Base-by-base conservation (phyloP, 164 flowering plant genomes). In the Dillenia suffruticosa region DNA sequence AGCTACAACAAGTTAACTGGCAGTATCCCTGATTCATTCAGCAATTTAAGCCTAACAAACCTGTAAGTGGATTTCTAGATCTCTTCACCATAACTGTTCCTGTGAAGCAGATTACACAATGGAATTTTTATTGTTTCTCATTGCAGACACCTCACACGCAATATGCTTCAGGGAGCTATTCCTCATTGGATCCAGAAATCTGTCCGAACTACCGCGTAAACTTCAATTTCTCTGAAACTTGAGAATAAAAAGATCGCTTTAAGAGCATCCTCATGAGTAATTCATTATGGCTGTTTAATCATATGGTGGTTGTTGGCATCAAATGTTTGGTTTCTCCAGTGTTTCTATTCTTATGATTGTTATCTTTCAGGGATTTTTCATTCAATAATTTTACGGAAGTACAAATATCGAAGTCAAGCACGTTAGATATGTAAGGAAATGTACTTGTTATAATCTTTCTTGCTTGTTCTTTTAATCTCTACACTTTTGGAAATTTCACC, bases 341-440 rank as follows among this genome's bases (percentile, higher is more conserved):
- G 19, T 51, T 51, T 22, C 17, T n/a, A 24, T 51, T 51, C 10
- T n/a, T 51, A n/a, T 7, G 14, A n/a, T n/a, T n/a, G n/a, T 15
- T 51, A 12, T 50, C 54, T 51, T 51, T 17, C 17, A 51, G 54
- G 54, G 54, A 51, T n/a, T n/a, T 51, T 5, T 51, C 54, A n/a
- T 51, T n/a, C 17, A 51, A 51, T 51, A n/a, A n/a, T 14, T 51
- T 51, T 51, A 12, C 19, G 10, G 8, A n/a, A 6, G 54, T 51
- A 51, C n/a, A 17, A 12, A 51, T n/a, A 17, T 2, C 0, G 15
- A 51, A 51, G 2, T 12, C 54, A 51, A 3, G 10, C 8, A 7
- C 17, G 54, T 51, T n/a, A 51, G 54, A 19, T 19, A 19, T 19
- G 22, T 19, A 19, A 19, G 16, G 17, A 51, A 51, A 51, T 51